Evolutionary conservation across 305 asterid genomes (phyloP).

Genomic region (Nicotiana rustica): DNA sequence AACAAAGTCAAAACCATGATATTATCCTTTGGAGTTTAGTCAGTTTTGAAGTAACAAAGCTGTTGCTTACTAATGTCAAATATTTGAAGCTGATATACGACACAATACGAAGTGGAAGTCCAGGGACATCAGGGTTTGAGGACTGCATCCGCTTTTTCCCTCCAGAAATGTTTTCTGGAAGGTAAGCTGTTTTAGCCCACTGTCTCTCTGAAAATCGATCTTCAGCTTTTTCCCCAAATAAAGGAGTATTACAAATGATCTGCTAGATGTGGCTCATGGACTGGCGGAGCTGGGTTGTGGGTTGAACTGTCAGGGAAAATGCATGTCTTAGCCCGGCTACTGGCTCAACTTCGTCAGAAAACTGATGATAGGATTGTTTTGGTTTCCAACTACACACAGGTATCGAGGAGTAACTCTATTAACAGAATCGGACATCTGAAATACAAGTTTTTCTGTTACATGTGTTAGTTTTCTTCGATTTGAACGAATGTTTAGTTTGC

Average conservation of each 20-base stretch:
- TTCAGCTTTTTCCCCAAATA: constrained; percentile 15
- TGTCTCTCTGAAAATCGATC: neutral
- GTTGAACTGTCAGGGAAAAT: constrained; percentile 99
- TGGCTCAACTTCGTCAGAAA: constrained; percentile 86
- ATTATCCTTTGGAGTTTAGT: neutral
- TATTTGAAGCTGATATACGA: constrained; percentile 89
- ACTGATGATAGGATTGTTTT: constrained; percentile 95
- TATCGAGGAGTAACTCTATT: constrained; percentile 38
- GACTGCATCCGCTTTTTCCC: constrained; percentile 94
- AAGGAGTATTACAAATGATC: constrained; percentile 35
- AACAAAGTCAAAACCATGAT: neutral
- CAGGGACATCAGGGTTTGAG: constrained; percentile 91
- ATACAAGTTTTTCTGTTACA: neutral
- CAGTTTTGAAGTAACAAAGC: constrained; percentile 4
- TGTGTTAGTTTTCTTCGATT: constrained; percentile 2
- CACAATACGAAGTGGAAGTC: constrained; percentile 86
- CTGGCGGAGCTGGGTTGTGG: constrained; percentile 97
- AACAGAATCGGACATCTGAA: neutral
- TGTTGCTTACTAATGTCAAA: constrained; percentile 15
- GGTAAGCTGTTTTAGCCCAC: constrained; percentile 50
- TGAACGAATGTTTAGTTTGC: neutral
- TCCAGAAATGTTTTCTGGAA: constrained; percentile 87
- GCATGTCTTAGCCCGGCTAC: constrained; percentile 94
- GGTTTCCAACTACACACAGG: constrained; percentile 99
- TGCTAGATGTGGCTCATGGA: constrained; percentile 95